phyloP scores from a whole-genome alignment of 495 filamentous ascomycete genomes.

The Stereocaulon alpinum region DNA sequence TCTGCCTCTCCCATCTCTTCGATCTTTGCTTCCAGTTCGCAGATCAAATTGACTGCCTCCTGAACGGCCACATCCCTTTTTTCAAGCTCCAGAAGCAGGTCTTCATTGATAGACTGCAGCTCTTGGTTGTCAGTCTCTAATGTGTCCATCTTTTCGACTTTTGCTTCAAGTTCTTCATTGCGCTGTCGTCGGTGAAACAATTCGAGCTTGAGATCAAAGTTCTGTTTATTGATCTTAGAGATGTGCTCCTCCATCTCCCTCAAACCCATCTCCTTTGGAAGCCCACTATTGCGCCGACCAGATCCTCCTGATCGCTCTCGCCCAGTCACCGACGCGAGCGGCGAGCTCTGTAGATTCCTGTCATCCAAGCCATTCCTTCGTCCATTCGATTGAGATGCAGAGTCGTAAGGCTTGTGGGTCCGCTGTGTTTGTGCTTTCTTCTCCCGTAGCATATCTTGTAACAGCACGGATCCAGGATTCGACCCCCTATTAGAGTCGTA shows the following conservation, averaged over 20 bases:
- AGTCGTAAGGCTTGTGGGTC: slow-evolving; percentile 27
- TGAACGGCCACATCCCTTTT: slow-evolving; percentile 67
- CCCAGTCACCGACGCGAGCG: slow-evolving; percentile 21
- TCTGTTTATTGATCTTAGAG: slow-evolving; percentile 68
- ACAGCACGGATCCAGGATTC: slow-evolving; percentile 36
- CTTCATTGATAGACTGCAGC: slow-evolving; percentile 58
- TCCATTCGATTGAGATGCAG: slow-evolving; percentile 17
- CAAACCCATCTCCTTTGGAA: slow-evolving; percentile 39
- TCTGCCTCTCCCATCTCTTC: slow-evolving; percentile 37
- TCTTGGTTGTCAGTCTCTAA: slow-evolving; percentile 57
- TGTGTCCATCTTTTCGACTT: slow-evolving; percentile 55
- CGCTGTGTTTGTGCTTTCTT: slow-evolving; percentile 28
- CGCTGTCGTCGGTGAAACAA: slow-evolving; percentile 61
- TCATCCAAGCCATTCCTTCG: slow-evolving; percentile 24
- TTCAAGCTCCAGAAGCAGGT: slow-evolving; percentile 57
- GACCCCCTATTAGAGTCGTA: neutral
- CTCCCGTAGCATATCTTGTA: slow-evolving; percentile 41
- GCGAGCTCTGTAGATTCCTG: slow-evolving; percentile 24
- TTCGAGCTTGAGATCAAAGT: slow-evolving; percentile 84
- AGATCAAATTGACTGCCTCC: slow-evolving; percentile 75
- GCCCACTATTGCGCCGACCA: slow-evolving; percentile 31
- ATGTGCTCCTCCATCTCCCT: slow-evolving; percentile 43
- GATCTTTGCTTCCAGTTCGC: slow-evolving; percentile 57
- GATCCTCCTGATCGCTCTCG: slow-evolving; percentile 29
- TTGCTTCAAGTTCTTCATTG: slow-evolving; percentile 55